Conservation (phyloP, 2,329 filamentous ascomycete species). For the Rhynchosporium agropyri region DNA sequence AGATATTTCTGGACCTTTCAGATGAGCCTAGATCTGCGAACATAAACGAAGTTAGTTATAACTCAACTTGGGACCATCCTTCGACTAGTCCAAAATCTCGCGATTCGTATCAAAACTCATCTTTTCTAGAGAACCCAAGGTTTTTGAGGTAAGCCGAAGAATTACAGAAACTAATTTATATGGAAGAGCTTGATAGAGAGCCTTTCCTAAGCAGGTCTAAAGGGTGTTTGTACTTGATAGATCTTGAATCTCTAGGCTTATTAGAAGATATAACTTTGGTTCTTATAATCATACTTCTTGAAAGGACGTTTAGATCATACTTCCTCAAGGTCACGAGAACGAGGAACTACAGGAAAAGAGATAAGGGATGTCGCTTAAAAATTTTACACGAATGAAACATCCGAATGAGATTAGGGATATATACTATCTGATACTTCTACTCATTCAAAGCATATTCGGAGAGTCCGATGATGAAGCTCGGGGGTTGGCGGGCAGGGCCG, state of each 20-base stretch:
- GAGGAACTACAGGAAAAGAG: not conserved
- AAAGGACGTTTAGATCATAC: not conserved
- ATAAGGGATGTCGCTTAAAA: not conserved
- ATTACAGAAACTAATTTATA: not conserved
- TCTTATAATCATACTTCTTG: not conserved
- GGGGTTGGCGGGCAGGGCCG: too few species aligned
- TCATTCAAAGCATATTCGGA: not conserved
- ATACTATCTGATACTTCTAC: not conserved
- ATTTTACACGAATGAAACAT: not conserved
- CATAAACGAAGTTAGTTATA: not conserved
- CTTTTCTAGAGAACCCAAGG: not conserved
- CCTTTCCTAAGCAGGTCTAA: not conserved
- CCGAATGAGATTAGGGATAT: not conserved
- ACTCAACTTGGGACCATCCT: not conserved
- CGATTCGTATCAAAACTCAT: slow-evolving; percentile 2
- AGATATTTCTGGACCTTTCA: slow-evolving; percentile 4
- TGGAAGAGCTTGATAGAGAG: slow-evolving; percentile 1
- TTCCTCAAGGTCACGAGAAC: not conserved
- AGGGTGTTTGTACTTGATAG: slow-evolving; percentile 1
- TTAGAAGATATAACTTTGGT: not conserved
- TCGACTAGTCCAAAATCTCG: not conserved
- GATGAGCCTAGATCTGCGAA: not conserved
- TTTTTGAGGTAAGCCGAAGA: not conserved
- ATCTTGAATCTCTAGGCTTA: slow-evolving; percentile 1
- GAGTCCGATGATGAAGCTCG: not conserved